These are phyloP conservation scores for Geosmithia morbida DNA, from an alignment of 2,329 filamentous ascomycete genomes.

Conservation along the genomic window DNA sequence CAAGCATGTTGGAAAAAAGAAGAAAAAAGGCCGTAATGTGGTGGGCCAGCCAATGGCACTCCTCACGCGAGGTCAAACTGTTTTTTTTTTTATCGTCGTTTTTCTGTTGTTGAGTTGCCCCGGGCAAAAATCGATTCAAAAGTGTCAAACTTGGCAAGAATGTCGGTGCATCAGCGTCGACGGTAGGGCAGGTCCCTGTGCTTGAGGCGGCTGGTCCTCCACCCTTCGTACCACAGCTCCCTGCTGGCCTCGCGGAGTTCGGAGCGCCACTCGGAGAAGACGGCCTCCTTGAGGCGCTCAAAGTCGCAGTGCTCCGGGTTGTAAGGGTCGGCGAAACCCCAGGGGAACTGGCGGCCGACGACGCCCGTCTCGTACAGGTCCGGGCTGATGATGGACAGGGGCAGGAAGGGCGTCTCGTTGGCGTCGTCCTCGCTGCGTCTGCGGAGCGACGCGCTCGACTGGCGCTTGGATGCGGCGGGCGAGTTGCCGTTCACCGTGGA, in stretches of 20 bases:
- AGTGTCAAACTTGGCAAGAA: not conserved
- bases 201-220: conserved; percentile 64
- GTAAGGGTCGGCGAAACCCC: conserved; percentile 93
- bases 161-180: conserved; percentile 11
- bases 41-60: not conserved
- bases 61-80: not conserved
- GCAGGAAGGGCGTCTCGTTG: conserved; percentile 52
- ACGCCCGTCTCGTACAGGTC: conserved; percentile 74
- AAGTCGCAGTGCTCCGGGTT: conserved; percentile 91
- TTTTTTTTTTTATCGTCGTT: not conserved
- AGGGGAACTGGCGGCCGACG: conserved; percentile 80
- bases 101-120: not conserved
- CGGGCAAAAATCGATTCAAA: not conserved
- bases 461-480: conserved; percentile 22
- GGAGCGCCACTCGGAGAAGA: conserved; percentile 85
- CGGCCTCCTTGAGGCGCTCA: conserved; percentile 71
- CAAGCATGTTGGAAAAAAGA: not conserved
- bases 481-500: conserved; percentile 11
- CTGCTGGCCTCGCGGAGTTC: conserved; percentile 84
- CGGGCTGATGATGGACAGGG: conserved; percentile 85
- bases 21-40: not conserved
- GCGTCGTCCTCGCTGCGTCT: conserved; percentile 25
- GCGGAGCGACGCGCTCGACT: conserved; percentile 29
- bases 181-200: conserved; percentile 27
- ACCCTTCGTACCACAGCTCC: conserved; percentile 90